Conservation (phyloP, 805 yeast species). For the Schwanniomyces polymorphus region DNA sequence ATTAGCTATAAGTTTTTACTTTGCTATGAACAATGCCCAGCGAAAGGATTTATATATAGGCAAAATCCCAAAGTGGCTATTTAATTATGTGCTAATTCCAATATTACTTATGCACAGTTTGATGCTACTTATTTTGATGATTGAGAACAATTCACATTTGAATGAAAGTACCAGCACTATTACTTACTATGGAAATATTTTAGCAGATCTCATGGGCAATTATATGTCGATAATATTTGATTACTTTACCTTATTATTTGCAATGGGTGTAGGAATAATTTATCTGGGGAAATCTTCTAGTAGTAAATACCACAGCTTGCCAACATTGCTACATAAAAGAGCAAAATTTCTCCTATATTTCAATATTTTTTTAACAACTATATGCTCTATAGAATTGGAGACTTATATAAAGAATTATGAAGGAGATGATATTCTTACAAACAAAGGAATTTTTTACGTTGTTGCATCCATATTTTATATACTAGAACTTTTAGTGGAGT, state of each 20-base stretch:
- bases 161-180: conserved; percentile 5
- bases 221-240: conserved; percentile 1
- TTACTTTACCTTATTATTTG: conserved; percentile 20
- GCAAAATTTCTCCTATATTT: too few relatives aligned
- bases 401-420: too few relatives aligned
- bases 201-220: conserved; percentile 5
- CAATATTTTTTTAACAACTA: too few relatives aligned
- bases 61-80: conserved; percentile 24
- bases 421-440: too few relatives aligned
- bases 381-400: too few relatives aligned
- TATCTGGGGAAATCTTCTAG: conserved; percentile 7
- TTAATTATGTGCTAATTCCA: conserved; percentile 26
- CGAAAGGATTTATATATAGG: conserved; percentile 20
- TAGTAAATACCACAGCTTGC: too few relatives aligned
- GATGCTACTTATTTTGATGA: background rate
- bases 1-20: conserved; percentile 19
- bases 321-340: too few relatives aligned
- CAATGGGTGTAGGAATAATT: conserved; percentile 37
- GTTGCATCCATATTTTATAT: too few relatives aligned
- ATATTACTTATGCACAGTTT: conserved; percentile 20
- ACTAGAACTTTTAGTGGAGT: too few relatives aligned
- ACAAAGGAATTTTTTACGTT: too few relatives aligned
- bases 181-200: conserved; percentile 7
- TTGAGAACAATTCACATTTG: too few relatives aligned
- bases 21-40: conserved; percentile 18